Evolutionary conservation across 768 basidiomycete genomes (phyloP), one percentile per base, ranked within the genome.

Genomic region (Collybia nuda): DNA sequence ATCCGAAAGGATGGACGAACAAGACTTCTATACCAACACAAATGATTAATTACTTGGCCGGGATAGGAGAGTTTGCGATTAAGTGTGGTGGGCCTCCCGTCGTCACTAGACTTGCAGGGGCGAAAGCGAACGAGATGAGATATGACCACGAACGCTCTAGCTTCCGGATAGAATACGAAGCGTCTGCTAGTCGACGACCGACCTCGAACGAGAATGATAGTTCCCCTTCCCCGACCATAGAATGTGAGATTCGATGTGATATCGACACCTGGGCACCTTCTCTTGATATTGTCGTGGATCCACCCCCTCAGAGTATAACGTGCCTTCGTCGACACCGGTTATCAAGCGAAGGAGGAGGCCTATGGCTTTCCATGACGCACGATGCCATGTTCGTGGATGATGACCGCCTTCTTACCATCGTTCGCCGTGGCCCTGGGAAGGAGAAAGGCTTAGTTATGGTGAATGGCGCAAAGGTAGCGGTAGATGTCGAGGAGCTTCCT

Each of bases 1-100:
- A 99, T 65, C 94, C 94, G 5, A 92, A 95, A 67, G 94, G 94
- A 40, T 98, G 96, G 95, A 85, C 92, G 5, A 93, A 91, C 70
- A 98, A 98, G 67, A 84, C 85, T 0, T 90, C 90, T 11, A 94
- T 96, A 44, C 96, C 95, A 1, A 86, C 85, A n/a, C 86, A 93
- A 58, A 96, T 98, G 92, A 86, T 96, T 61, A 81, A 81, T 36
- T 79, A 86, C 1, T 72, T 98, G 0, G 92, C 94, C 0, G 95
- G 95, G 1, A 86, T 97, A 8, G 93, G 97, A 18, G 96, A 98
- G 55, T 98, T 92, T 60, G 87, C 93, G 6, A 96, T 99, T 70
- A 95, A 93, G 67, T 88, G 83, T 57, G 97, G 97, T 12, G 94
- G 93, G 0, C 96, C 97, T 2, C 97, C 97, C 0, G 78, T 92